Evolutionary conservation across 2,329 filamentous ascomycete species (phyloP).

Genomic region (Pseudophaeomoniella oleicola): DNA sequence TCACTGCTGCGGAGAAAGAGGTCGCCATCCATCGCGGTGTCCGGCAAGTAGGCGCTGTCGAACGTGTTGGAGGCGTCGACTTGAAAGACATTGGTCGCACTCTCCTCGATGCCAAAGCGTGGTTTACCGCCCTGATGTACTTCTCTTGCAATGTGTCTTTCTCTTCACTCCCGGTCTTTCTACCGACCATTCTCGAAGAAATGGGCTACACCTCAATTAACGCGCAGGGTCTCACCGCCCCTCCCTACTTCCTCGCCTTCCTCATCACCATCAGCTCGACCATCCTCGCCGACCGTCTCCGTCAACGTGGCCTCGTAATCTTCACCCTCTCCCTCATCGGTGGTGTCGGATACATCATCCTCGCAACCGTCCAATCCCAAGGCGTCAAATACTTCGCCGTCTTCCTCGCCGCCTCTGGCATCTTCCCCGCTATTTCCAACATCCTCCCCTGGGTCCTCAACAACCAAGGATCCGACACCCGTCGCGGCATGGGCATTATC

Average conservation of each 20-base stretch:
- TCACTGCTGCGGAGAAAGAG: conserved; percentile 37
- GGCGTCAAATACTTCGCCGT: conserved; percentile 37
- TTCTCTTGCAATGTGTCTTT: conserved; percentile 52
- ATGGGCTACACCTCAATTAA: conserved; percentile 56
- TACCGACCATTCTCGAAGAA: conserved; percentile 46
- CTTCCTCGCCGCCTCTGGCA: conserved; percentile 42
- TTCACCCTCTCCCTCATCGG: conserved; percentile 40
- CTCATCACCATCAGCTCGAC: conserved; percentile 46
- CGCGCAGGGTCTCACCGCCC: conserved; percentile 58
- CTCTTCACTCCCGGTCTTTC: conserved; percentile 49
- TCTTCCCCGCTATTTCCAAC: conserved; percentile 55
- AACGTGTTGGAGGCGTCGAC: conserved; percentile 25
- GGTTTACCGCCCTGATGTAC: conserved; percentile 39
- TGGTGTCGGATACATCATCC: conserved; percentile 48
- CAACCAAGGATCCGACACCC: conserved; percentile 43
- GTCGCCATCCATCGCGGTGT: conserved; percentile 35
- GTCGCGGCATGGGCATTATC: conserved; percentile 50
- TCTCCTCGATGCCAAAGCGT: conserved; percentile 30
- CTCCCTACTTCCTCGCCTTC: conserved; percentile 55
- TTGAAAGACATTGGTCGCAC: conserved; percentile 32
- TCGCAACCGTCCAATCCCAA: conserved; percentile 40
- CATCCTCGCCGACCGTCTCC: conserved; percentile 49
- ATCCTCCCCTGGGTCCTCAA: conserved; percentile 54
- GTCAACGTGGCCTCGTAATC: conserved; percentile 50
- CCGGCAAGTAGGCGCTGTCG: conserved; percentile 35